Evolutionary conservation across 2,329 filamentous ascomycete genomes (phyloP), one percentile per base, ranked within the genome.

Genomic region (Pseudogymnoascus sp.): DNA sequence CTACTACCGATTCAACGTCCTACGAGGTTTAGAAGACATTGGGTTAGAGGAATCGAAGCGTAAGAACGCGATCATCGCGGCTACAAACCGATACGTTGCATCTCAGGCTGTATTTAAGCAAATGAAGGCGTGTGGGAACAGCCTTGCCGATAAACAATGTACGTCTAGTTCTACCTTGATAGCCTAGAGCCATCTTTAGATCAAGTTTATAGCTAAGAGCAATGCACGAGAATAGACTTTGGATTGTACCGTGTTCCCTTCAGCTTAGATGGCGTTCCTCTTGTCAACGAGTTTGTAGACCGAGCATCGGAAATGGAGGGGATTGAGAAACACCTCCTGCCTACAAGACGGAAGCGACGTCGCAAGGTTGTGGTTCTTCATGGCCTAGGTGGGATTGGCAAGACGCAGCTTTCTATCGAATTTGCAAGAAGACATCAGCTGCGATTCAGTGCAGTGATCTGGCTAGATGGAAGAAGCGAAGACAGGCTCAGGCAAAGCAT

Each of bases 1-100:
- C 23, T 76, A 79, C 65, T 80, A 75, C 67, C 76, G 79, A 6
- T 80, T 81, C 66, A 80, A 79, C 65, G 77, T 81, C 14, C 65
- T 69, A 10, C 72, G 70, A 19, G 76, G 78, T 4, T 69, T 81
- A 1, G 75, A 77, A 62, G 70, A 76, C 16, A 73, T 80, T 61
- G 75, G 73, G 3, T 70, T 80, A 0, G 75, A 80, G 64, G 76
- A 79, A 64, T 67, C 68, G 4, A 68, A 71, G 14, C 73, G 75
- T 68, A 68, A 69, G 28, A 70, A 68, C 14, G 69, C 70, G 39
- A 73, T 77, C 48, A 67, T 66, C 1, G 69, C 69, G 36, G 72
- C 69, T 31, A 73, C 72, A 54, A 61, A 68, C 61, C 65, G 67
- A 16, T 74, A 74, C 64, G 61, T 74, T 28, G 68, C 64, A 54